Base-by-base conservation (phyloP, 495 filamentous ascomycete species). In the Penicillium parvum region DNA sequence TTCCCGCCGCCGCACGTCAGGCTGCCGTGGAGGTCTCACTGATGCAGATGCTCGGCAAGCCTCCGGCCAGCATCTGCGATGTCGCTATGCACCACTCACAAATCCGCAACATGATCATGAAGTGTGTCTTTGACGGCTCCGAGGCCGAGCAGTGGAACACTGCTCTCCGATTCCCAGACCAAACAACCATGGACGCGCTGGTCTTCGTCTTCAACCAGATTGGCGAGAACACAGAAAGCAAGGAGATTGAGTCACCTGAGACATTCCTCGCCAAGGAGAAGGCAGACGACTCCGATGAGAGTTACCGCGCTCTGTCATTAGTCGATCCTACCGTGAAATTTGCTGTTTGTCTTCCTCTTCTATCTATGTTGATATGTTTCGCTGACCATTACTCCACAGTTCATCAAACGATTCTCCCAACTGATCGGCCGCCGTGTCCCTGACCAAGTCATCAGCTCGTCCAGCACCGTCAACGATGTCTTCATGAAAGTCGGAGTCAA, bases 321-420 rank as follows among this genome's bases (percentile, higher is more conserved):
- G 58, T 60, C 10, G 75, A 88, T 43, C 71, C 72, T 3, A 58
- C 62, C 7, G 54, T 86, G 50, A 88, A 86, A 57, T 90, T 91
- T 66, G 79, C 79, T 46, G 85, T 90, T 72, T 63, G 85, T 78
- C 18, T 27, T 33, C 4, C 23, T 15, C 27, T 20, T 9, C 14
- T 17, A 7, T 29, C 14, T 12, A 7, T 28, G n/a, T 37, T 2
- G 36, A 8, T 11, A 17, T 3, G 32, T 5, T 9, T 15, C 11
- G 21, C 53, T 66, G 17, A 63, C 40, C 6, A 25, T 49, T 10
- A 38, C 30, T 38, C 30, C 36, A 41, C 44, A 91, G 88, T 72
- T 87, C 47, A 61, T 84, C 43, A 92, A 91, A 68, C 81, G 88
- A 28, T 67, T 87, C 35, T 76, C 83, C 57, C 83, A 88, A 58